phyloP scores from a whole-genome alignment of 1,284 basidiomycete genomes.

The Sphaerobolus stellatus region DNA sequence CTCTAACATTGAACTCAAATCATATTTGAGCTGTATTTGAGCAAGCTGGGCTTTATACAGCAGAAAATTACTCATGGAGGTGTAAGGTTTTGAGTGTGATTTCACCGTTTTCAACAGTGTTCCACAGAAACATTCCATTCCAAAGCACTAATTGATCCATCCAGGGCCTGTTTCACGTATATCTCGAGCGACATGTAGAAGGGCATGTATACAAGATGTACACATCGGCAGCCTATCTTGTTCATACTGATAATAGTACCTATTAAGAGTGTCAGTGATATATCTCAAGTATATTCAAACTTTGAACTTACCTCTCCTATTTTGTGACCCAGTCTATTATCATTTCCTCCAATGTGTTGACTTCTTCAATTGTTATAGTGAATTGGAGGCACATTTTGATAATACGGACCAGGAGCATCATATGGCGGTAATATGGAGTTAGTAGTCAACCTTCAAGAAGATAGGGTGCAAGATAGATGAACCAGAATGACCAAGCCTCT shows the following conservation, averaged over 20 bases:
- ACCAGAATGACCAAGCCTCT: conserved; percentile 38
- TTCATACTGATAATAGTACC: conserved; percentile 41
- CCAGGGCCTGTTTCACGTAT: conserved; percentile 37
- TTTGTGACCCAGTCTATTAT: conserved; percentile 41
- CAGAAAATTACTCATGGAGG: background rate
- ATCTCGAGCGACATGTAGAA: conserved; percentile 38
- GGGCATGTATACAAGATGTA: conserved; percentile 40
- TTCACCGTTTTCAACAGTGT: background rate
- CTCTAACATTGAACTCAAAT: background rate
- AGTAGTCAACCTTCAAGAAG: conserved; percentile 25
- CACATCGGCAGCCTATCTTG: conserved; percentile 32
- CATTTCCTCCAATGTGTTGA: conserved; percentile 30
- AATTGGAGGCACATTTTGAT: conserved; percentile 43
- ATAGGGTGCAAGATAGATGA: conserved; percentile 29
- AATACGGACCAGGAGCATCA: conserved; percentile 25
- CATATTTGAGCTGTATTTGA: background rate
- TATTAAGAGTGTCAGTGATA: background rate
- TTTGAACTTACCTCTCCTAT: conserved; percentile 39
- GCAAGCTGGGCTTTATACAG: background rate
- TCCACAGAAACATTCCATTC: conserved; percentile 33
- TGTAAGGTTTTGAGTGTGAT: background rate
- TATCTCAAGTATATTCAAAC: background rate
- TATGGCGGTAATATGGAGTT: conserved; percentile 27
- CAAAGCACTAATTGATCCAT: conserved; percentile 46
- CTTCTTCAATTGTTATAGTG: conserved; percentile 34